Evolutionary conservation across 352 stramenopile species (phyloP).

Genomic region (Pythium monospermum): DNA sequence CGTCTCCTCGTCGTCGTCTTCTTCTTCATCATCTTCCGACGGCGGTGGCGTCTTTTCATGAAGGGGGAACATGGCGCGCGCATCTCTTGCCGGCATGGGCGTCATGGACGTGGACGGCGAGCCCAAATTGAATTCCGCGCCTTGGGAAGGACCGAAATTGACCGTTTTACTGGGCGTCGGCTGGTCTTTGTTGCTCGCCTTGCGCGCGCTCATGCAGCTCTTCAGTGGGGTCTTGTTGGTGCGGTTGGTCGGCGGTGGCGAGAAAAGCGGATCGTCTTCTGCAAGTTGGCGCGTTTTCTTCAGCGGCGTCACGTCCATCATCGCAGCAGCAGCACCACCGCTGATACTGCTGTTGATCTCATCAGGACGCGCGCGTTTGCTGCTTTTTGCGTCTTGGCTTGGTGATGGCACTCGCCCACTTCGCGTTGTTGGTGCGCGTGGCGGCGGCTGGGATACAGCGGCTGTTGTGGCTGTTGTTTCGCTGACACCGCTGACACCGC

Average conservation of each 20-base stretch:
- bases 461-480: slow-evolving; percentile 8
- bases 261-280: slow-evolving; percentile 12
- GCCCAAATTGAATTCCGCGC: slow-evolving; percentile 72
- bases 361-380: no score
- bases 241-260: slow-evolving; percentile 12
- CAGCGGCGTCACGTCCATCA: not conserved
- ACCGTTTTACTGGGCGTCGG: slow-evolving; percentile 75
- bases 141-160: slow-evolving; percentile 77
- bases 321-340: no score
- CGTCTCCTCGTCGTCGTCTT: no score
- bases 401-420: not conserved
- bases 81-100: slow-evolving; percentile 58
- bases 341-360: no score
- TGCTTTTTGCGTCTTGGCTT: no score
- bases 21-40: slow-evolving; percentile 53
- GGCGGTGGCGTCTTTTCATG: slow-evolving; percentile 25
- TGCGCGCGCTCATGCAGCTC: slow-evolving; percentile 72
- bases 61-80: slow-evolving; percentile 59
- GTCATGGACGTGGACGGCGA: slow-evolving; percentile 86
- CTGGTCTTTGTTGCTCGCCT: slow-evolving; percentile 29
- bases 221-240: slow-evolving; percentile 51
- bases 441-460: no score
- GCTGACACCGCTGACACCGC: not conserved
- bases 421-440: not conserved
- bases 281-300: not conserved